Evolutionary conservation across 2,329 filamentous ascomycete genomes (phyloP).

Genomic region (Trichoderma sp.): DNA sequence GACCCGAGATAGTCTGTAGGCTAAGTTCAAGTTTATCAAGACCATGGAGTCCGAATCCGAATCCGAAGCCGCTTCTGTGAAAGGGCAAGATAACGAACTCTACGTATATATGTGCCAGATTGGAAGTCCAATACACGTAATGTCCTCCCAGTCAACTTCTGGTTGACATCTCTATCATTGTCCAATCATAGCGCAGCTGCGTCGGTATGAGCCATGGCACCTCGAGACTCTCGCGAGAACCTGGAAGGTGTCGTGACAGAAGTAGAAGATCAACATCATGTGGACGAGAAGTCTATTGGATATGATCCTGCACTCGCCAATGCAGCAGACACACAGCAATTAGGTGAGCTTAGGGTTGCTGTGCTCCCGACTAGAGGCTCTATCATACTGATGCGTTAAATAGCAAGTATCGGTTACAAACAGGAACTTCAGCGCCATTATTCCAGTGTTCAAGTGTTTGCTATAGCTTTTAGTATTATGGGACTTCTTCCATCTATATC

Average conservation of each 20-base stretch:
- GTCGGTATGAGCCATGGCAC: neutral
- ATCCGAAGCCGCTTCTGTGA: neutral
- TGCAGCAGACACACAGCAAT: neutral
- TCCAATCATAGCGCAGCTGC: neutral
- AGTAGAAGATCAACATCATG: neutral
- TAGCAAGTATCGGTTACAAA: constrained; percentile 1
- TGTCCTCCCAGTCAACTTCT: no score
- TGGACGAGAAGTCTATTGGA: neutral
- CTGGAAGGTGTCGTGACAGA: neutral
- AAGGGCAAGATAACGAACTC: neutral
- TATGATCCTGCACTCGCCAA: neutral
- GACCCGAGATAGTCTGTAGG: neutral
- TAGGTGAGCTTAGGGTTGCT: neutral
- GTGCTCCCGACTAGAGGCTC: neutral
- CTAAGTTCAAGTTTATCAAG: neutral
- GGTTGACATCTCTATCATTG: neutral
- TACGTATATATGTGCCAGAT: neutral
- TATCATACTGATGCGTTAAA: neutral
- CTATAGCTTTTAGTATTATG: constrained; percentile 10
- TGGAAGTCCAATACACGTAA: neutral
- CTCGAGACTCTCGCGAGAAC: neutral
- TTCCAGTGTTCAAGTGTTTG: neutral
- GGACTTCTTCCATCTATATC: neutral
- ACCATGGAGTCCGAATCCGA: neutral
- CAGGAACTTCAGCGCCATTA: constrained; percentile 7